A percentile compares a stretch with the other conserved stretches of the same genome.
Conservation (phyloP, 768 basidiomycete species). For the Phaffia australis region DNA sequence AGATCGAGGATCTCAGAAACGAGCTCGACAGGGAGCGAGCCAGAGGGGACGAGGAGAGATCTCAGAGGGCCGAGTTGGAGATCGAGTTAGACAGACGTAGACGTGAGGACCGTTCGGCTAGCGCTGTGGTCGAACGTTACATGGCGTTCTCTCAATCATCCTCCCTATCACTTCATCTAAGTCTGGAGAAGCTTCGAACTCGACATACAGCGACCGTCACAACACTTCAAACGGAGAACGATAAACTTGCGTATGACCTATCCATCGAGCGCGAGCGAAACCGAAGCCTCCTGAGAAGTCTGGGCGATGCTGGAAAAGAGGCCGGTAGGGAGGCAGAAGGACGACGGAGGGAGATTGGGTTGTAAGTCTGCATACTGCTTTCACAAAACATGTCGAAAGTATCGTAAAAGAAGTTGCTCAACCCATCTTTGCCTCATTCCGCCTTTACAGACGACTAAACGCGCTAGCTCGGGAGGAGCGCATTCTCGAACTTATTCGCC, state of each 20-base stretch:
- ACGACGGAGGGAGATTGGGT: constrained; percentile 56
- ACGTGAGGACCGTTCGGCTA: constrained; percentile 62
- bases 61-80: constrained; percentile 20
- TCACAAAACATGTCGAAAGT: constrained; percentile 27
- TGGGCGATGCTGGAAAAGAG: constrained; percentile 63
- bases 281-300: constrained; percentile 47
- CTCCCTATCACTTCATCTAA: constrained; percentile 53
- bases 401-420: no score
- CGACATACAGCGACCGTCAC: constrained; percentile 54
- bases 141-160: constrained; percentile 79
- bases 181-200: constrained; percentile 50
- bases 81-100: constrained; percentile 49
- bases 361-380: constrained; percentile 55
- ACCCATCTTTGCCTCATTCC: background rate
- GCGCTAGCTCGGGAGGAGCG: constrained; percentile 22
- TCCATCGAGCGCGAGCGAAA: constrained; percentile 43
- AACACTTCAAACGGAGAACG: constrained; percentile 49
- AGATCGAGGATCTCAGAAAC: constrained; percentile 23
- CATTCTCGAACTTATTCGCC: constrained; percentile 18
- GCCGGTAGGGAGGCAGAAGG: constrained; percentile 61
- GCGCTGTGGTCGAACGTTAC: constrained; percentile 72
- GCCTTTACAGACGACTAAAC: constrained; percentile 13
- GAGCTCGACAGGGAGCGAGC: constrained; percentile 32
- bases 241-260: constrained; percentile 43
- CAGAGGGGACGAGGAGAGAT: constrained; percentile 29